Conservation (phyloP, 352 stramenopile genomes). For the Globisporangium cederbergense region DNA sequence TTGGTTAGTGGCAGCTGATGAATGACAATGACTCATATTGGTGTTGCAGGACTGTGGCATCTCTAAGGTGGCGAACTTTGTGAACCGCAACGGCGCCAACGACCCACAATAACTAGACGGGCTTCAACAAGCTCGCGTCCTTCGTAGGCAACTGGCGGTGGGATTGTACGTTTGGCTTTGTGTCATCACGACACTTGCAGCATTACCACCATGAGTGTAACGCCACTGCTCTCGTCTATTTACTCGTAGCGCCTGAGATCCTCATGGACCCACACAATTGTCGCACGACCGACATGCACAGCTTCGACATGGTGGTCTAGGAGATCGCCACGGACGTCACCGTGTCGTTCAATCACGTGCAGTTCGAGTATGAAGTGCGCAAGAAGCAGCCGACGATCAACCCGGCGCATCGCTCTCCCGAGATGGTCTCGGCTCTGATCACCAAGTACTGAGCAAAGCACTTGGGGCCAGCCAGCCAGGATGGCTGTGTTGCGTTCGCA, state of each 20-base stretch:
- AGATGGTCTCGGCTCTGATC: slow-evolving; percentile 62
- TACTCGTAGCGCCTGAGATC: slow-evolving; percentile 41
- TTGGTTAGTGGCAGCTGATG: no score
- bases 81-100: slow-evolving; percentile 27
- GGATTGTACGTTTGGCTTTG: slow-evolving; percentile 25
- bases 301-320: slow-evolving; percentile 67
- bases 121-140: slow-evolving; percentile 28
- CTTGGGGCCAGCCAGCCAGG: no score
- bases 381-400: slow-evolving; percentile 49
- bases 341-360: slow-evolving; percentile 52
- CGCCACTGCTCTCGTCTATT: background rate
- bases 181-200: background rate
- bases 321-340: slow-evolving; percentile 64
- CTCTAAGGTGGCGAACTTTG: slow-evolving; percentile 59
- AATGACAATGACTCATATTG: no score
- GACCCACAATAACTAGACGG: slow-evolving; percentile 26
- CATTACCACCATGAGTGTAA: background rate
- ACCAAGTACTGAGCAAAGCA: slow-evolving; percentile 45
- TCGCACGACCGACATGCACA: slow-evolving; percentile 71
- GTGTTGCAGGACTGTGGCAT: slow-evolving; percentile 58
- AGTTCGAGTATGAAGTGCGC: slow-evolving; percentile 67
- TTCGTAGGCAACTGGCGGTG: slow-evolving; percentile 74
- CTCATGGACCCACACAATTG: slow-evolving; percentile 65
- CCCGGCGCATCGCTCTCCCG: slow-evolving; percentile 27
- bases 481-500: no score